Evolutionary conservation across 2,329 filamentous ascomycete species (phyloP).

Genomic region (Neophaeococcomyces mojaviensis): DNA sequence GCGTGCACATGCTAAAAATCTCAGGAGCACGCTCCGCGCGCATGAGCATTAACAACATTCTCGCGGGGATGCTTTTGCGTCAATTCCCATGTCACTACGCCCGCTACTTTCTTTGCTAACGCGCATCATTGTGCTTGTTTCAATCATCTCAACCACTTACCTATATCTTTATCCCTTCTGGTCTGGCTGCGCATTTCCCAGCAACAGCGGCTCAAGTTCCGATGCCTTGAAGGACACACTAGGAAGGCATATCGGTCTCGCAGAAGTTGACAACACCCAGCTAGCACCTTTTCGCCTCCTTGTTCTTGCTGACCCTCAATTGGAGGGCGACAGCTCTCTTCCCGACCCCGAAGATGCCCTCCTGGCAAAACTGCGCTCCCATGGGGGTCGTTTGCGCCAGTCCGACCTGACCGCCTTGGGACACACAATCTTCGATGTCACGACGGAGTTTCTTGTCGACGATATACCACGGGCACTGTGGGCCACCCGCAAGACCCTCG

Average conservation of each 20-base stretch:
- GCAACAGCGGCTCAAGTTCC: slow-evolving; percentile 30
- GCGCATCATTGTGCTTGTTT: slow-evolving; percentile 54
- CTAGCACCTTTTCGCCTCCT: slow-evolving; percentile 76
- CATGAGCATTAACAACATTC: background rate
- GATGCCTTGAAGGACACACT: slow-evolving; percentile 30
- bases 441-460: slow-evolving; percentile 38
- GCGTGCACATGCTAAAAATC: too few species aligned
- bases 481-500: slow-evolving; percentile 68
- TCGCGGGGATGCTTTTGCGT: background rate
- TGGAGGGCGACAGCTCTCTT: slow-evolving; percentile 85
- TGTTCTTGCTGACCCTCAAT: slow-evolving; percentile 81
- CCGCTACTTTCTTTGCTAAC: slow-evolving; percentile 35
- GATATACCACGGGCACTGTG: slow-evolving; percentile 63
- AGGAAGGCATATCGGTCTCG: slow-evolving; percentile 26
- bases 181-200: slow-evolving; percentile 71
- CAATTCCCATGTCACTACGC: slow-evolving; percentile 42
- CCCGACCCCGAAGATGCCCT: slow-evolving; percentile 44
- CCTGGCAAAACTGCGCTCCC: slow-evolving; percentile 33
- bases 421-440: background rate
- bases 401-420: background rate
- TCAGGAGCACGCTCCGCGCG: too few species aligned
- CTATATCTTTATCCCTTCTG: slow-evolving; percentile 84
- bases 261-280: background rate
- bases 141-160: slow-evolving; percentile 63
- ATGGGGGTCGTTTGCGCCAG: slow-evolving; percentile 25